A percentile compares a stretch with the other conserved stretches of the same genome.
phyloP scores from a whole-genome alignment of 495 filamentous ascomycete species.

The Neurospora discreta region DNA sequence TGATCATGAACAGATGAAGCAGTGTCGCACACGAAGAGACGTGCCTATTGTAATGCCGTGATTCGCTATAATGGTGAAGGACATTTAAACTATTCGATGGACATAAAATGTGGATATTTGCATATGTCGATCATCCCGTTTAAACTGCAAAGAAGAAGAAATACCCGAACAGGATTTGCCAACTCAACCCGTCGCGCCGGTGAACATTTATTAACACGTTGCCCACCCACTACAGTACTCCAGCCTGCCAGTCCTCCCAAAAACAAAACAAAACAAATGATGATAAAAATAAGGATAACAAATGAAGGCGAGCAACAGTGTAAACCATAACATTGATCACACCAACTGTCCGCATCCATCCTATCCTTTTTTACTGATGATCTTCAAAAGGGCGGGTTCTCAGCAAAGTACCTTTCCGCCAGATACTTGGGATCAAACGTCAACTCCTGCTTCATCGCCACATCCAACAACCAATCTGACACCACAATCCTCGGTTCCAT shows the following conservation, averaged over 20 bases:
- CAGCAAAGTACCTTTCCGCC: conserved; percentile 16
- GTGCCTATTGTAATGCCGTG: too few species aligned
- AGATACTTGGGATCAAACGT: conserved; percentile 53
- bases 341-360: background rate
- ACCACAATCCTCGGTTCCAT: conserved; percentile 67
- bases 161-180: background rate
- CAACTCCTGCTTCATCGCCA: conserved; percentile 75
- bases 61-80: background rate
- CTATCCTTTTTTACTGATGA: background rate
- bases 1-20: background rate
- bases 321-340: background rate
- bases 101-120: background rate
- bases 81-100: background rate
- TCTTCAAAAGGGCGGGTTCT: background rate
- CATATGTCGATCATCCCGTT: background rate
- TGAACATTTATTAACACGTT: background rate
- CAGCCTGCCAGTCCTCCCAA: background rate
- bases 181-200: background rate
- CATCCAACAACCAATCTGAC: conserved; percentile 80
- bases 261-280: background rate
- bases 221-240: background rate
- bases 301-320: background rate
- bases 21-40: background rate
- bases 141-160: background rate
- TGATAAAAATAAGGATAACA: background rate